Evolutionary conservation across 2,329 filamentous ascomycete genomes (phyloP), one percentile per base, ranked within the genome.

Genomic region (Talaromyces sp.): DNA sequence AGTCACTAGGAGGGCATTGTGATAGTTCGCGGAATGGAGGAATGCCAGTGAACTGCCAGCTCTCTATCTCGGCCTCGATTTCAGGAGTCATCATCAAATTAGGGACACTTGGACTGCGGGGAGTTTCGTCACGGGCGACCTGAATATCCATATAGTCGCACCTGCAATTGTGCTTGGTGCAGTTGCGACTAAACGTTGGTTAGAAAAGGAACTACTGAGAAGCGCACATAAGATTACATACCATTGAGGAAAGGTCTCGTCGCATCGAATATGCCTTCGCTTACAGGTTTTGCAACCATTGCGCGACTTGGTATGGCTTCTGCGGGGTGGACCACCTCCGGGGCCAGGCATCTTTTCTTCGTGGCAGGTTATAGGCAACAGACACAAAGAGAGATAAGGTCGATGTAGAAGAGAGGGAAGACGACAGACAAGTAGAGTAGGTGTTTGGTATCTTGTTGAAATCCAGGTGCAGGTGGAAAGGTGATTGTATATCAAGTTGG

Each of bases 211-310:
- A 35, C 13, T 10, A n/a, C 21, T 8, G n/a, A 11, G 10, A 10
- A 53, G 26, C 10, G 7, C 52, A 11, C 67, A 58, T 46, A 51
- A 76, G 84, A 69, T 82, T 21, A 49, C 57, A 46, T 24, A 96
- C 92, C 93, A 99, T 84, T 99, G 95, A 56, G 95, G 95, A 71
- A 96, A 97, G 68, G 87, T 96, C 77, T 99, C 95, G 73, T 99
- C 95, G 79, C 95, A 99, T 70, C 95, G 86, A 74, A 99, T 99
- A 78, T 99, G 95, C 74, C 95, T 87, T 75, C 90, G 89, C 80
- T 99, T 99, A 85, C 95, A 99, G 64, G 92, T 96, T 71, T 96
- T 93, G 84, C 95, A 99, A 65, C 95, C 95, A 80, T 97, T 98
- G 73, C 95, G 89, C 70, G 93, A 98, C 82, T 99, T 99, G 75